These are phyloP conservation scores for Mrakia blollopis DNA, from an alignment of 768 basidiomycete species.

Conservation along the genomic window DNA sequence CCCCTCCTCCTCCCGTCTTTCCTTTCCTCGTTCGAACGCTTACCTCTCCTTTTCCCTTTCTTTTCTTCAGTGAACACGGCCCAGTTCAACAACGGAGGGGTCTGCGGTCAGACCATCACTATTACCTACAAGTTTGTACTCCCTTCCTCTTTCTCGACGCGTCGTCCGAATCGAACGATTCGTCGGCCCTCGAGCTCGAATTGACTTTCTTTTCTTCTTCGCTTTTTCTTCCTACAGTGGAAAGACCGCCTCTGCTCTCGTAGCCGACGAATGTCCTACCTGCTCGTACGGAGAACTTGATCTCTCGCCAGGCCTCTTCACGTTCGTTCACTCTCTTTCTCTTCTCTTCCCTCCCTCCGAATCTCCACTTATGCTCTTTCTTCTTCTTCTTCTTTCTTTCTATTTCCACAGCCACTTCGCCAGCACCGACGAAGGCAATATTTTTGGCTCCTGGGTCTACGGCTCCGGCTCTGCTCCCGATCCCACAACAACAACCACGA, in stretches of 20 bases:
- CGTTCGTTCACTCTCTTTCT: not conserved
- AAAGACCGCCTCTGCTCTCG: constrained; percentile 36
- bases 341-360: not conserved
- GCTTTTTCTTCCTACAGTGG: constrained; percentile 32
- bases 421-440: not conserved
- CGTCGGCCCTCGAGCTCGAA: not conserved
- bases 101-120: not conserved
- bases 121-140: constrained; percentile 10
- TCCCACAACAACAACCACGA: not conserved
- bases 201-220: not conserved
- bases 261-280: constrained; percentile 42
- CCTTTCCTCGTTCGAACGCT: not conserved
- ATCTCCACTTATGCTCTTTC: too few relatives aligned
- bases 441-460: not conserved
- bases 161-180: not conserved
- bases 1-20: not conserved
- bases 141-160: not conserved
- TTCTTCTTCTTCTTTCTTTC: too few relatives aligned
- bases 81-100: not conserved
- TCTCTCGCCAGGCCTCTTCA: constrained; percentile 39
- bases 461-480: not conserved
- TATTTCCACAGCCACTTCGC: not conserved
- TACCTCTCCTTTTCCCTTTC: not conserved
- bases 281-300: constrained; percentile 40
- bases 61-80: not conserved